Conservation (phyloP, 257 asterid species). For the Striga asiatica region DNA sequence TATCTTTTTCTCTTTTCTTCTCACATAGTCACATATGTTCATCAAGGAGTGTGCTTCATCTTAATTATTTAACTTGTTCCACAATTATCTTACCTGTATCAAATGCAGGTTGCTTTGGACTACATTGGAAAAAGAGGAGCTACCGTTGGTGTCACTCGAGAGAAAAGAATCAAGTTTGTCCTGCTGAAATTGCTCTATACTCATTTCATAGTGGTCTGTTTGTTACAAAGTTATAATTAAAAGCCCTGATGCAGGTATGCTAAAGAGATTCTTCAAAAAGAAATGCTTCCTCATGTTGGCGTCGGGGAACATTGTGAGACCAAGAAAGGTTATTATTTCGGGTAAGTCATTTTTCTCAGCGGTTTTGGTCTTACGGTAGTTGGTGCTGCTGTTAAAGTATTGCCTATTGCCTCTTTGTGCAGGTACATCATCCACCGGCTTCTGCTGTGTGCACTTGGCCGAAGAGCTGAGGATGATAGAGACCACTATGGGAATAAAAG, state of each 20-base stretch:
- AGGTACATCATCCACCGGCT: constrained; percentile 93
- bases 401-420: constrained; percentile 7
- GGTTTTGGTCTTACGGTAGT: not conserved
- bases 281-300: constrained; percentile 99
- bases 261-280: constrained; percentile 86
- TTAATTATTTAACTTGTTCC: not conserved
- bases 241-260: constrained; percentile 60
- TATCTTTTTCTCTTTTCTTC: not conserved
- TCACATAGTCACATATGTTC: not conserved
- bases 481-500: constrained; percentile 98
- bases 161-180: constrained; percentile 86
- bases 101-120: constrained; percentile 84
- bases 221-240: constrained; percentile 7
- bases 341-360: constrained; percentile 35
- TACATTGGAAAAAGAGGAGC: constrained; percentile 98
- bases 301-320: constrained; percentile 90
- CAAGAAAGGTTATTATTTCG: constrained; percentile 89
- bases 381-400: constrained; percentile 13
- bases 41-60: not conserved
- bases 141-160: constrained; percentile 90
- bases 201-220: not conserved
- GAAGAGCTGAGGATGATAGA: constrained; percentile 91
- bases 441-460: constrained; percentile 83
- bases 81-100: not conserved
- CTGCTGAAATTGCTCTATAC: constrained; percentile 10